Percentiles rank a stretch among this genome's conserved stretches.
These are phyloP conservation scores for Phaeoacremonium minimum DNA, from an alignment of 2,329 filamentous ascomycete species.

Conservation along the genomic window DNA sequence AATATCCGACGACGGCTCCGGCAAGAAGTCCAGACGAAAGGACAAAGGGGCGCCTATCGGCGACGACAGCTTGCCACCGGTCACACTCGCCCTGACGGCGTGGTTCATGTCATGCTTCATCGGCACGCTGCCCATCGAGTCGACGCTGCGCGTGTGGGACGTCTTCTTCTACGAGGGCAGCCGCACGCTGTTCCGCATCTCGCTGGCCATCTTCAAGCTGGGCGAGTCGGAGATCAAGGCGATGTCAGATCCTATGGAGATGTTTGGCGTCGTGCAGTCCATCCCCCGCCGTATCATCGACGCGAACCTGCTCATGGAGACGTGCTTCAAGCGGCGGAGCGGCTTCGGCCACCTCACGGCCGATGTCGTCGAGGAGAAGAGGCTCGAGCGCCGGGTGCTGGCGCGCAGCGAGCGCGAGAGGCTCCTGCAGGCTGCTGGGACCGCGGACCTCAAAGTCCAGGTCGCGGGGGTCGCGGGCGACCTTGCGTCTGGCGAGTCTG, in stretches of 20 bases:
- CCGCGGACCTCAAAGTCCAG: slow-evolving; percentile 9
- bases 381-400: slow-evolving; percentile 60
- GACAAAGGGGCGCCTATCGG: slow-evolving; percentile 2
- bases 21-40: slow-evolving; percentile 7
- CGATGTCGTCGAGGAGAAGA: slow-evolving; percentile 71
- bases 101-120: slow-evolving; percentile 99
- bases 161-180: slow-evolving; percentile 93
- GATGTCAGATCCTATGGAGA: slow-evolving; percentile 85
- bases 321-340: slow-evolving; percentile 75
- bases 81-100: slow-evolving; percentile 86
- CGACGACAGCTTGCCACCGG: slow-evolving; percentile 61
- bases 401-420: slow-evolving; percentile 41
- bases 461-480: slow-evolving; percentile 20
- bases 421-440: slow-evolving; percentile 9
- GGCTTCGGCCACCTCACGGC: slow-evolving; percentile 81
- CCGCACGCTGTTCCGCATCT: slow-evolving; percentile 89
- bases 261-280: slow-evolving; percentile 89
- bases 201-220: slow-evolving; percentile 84
- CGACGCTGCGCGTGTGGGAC: slow-evolving; percentile 90
- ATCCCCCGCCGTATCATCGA: slow-evolving; percentile 79
- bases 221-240: slow-evolving; percentile 77
- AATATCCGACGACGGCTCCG: slow-evolving; percentile 46
- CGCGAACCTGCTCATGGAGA: slow-evolving; percentile 75
- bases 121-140: slow-evolving; percentile 86
- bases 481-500: slow-evolving; percentile 22